These are phyloP conservation scores for Dendrobium officinale DNA, from an alignment of 106 monocot species.

Conservation along the genomic window DNA sequence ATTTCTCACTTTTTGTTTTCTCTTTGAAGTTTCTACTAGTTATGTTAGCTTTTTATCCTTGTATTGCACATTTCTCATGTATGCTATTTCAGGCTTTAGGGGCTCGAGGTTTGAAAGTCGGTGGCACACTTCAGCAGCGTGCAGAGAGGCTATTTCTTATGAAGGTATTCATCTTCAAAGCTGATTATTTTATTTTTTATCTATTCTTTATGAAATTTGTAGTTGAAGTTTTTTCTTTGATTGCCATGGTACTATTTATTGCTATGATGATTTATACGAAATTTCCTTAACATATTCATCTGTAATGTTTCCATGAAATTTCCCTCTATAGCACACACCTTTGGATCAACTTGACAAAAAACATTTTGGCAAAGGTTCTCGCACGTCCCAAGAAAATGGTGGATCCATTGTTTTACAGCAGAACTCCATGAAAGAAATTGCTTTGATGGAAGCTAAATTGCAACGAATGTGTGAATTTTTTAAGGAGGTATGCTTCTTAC, in stretches of 20 bases:
- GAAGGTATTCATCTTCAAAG: constrained; percentile 37
- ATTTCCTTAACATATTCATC: neutral
- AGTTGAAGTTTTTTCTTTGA: neutral
- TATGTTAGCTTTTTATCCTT: neutral
- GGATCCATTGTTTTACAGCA: constrained; percentile 14
- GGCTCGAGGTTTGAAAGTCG: constrained; percentile 68
- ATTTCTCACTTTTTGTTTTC: neutral
- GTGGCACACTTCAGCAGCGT: constrained; percentile 83
- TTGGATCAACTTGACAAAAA: constrained; percentile 85
- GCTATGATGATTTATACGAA: neutral
- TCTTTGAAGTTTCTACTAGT: neutral
- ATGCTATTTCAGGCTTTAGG: constrained; percentile 56
- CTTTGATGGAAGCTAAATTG: constrained; percentile 81
- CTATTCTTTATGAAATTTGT: neutral
- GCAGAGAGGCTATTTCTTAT: constrained; percentile 81
- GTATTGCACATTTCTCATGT: neutral
- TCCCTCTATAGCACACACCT: constrained; percentile 53
- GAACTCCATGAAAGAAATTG: constrained; percentile 49
- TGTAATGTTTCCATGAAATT: neutral
- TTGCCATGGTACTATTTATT: neutral
- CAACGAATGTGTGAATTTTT: constrained; percentile 71
- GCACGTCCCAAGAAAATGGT: constrained; percentile 40
- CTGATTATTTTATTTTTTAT: neutral
- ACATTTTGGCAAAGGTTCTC: constrained; percentile 85
- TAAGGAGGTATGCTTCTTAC: constrained; percentile 52